These are phyloP conservation scores for Fusarium sp. DNA, from an alignment of 2,329 filamentous ascomycete species.

Conservation along the genomic window DNA sequence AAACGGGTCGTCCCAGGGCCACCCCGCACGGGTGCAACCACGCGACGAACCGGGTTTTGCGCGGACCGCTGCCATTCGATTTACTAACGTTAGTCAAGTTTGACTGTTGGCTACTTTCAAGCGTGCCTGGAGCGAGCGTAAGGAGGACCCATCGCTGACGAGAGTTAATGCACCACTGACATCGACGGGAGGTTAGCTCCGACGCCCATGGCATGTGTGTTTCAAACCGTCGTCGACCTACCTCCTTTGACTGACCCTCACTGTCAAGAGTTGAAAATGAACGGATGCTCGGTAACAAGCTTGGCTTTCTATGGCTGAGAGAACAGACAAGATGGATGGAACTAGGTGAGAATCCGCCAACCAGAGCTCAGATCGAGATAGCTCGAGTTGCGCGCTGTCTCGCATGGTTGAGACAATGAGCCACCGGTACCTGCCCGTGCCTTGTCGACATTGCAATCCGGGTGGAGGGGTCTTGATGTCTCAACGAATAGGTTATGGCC, in stretches of 20 bases:
- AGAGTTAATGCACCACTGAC: not conserved
- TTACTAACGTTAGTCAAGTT: not conserved
- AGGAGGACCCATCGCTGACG: not conserved
- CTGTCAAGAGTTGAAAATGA: not conserved
- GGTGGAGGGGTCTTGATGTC: slow-evolving; percentile 9
- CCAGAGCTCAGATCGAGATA: not conserved
- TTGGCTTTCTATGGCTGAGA: not conserved
- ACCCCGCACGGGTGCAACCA: not conserved
- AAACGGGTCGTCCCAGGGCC: slow-evolving; percentile 3
- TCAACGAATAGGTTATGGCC: slow-evolving; percentile 3
- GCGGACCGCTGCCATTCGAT: not conserved
- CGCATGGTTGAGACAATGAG: not conserved
- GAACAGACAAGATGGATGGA: not conserved
- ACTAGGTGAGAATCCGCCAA: not conserved
- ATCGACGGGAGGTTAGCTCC: not conserved
- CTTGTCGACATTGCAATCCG: not conserved
- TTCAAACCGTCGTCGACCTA: not conserved
- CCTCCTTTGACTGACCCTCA: not conserved
- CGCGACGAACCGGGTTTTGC: not conserved
- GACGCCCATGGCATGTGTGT: not conserved
- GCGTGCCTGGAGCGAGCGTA: not conserved
- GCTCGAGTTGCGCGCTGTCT: not conserved
- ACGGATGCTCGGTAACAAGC: not conserved
- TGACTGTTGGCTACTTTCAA: not conserved
- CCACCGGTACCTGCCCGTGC: slow-evolving; percentile 8